These are phyloP conservation scores for Aspergillus asperescens DNA, from an alignment of 495 filamentous ascomycete species.

Conservation along the genomic window DNA sequence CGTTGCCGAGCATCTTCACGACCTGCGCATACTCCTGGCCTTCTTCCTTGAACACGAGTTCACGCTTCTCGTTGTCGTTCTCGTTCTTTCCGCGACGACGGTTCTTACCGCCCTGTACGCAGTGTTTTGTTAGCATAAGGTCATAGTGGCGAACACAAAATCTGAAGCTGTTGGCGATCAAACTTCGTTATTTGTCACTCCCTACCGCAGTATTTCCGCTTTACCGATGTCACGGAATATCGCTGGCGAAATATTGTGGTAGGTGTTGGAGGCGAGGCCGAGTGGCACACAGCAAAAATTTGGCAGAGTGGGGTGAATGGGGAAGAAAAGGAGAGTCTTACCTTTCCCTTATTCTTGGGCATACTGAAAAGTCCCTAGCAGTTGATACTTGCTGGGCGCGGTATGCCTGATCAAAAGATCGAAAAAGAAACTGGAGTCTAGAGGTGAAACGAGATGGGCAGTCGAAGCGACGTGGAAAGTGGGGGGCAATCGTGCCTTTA, in stretches of 20 bases:
- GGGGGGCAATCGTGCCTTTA: conserved; percentile 19
- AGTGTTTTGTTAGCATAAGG: conserved; percentile 18
- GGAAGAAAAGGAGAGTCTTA: conserved; percentile 42
- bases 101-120: conserved; percentile 92
- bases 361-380: conserved; percentile 49
- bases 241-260: not conserved
- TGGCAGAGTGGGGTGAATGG: conserved; percentile 26
- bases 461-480: conserved; percentile 15
- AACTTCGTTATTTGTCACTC: not conserved
- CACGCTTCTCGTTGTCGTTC: conserved; percentile 99
- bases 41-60: conserved; percentile 97
- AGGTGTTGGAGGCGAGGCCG: conserved; percentile 2
- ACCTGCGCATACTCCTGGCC: conserved; percentile 99
- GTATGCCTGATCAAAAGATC: conserved; percentile 13
- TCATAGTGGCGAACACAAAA: not conserved
- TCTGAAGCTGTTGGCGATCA: not conserved
- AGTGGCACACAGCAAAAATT: conserved; percentile 21
- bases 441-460: conserved; percentile 11
- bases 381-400: conserved; percentile 21
- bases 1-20: conserved; percentile 97
- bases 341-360: conserved; percentile 99
- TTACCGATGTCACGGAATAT: not conserved
- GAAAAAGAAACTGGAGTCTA: conserved; percentile 2
- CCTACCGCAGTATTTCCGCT: not conserved
- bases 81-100: conserved; percentile 99